phyloP scores from a whole-genome alignment of 306 rosid species.

The Rubus idaeus region DNA sequence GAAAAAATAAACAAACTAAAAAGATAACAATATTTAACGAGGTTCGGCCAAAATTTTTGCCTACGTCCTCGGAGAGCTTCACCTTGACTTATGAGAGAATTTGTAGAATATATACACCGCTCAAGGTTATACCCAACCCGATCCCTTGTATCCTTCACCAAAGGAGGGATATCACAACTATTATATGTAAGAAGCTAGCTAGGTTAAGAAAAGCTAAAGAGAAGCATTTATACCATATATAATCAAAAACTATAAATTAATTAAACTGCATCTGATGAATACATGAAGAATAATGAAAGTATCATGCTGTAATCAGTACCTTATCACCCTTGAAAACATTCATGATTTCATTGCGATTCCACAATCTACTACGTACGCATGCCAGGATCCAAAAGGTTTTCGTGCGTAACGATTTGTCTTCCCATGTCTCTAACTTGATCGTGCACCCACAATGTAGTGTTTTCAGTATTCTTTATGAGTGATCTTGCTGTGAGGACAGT shows the following conservation, averaged over 20 bases:
- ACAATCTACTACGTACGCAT: constrained; percentile 58
- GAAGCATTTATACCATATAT: too few species aligned
- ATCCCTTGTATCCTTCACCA: too few species aligned
- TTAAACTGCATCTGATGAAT: background rate
- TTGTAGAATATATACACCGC: too few species aligned
- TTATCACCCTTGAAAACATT: constrained; percentile 35
- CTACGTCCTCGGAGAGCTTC: too few species aligned
- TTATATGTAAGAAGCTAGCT: background rate
- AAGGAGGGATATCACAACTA: too few species aligned
- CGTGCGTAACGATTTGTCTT: constrained; percentile 50
- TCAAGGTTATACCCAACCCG: too few species aligned
- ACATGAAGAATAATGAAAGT: background rate
- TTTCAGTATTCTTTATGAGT: constrained; percentile 45
- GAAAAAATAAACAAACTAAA: too few species aligned
- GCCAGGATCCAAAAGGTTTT: constrained; percentile 33
- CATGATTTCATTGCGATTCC: constrained; percentile 55
- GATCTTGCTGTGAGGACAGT: constrained; percentile 40
- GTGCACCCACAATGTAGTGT: constrained; percentile 52
- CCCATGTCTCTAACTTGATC: constrained; percentile 77
- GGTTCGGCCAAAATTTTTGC: too few species aligned
- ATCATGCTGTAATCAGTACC: constrained; percentile 28
- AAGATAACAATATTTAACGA: too few species aligned
- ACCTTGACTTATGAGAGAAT: too few species aligned
- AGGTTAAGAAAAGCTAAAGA: background rate
- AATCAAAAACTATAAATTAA: too few species aligned